Percentiles rank a stretch among this genome's conserved stretches.
These are phyloP conservation scores for Pseudocercospora cruenta DNA, from an alignment of 2,329 filamentous ascomycete species.

Conservation along the genomic window DNA sequence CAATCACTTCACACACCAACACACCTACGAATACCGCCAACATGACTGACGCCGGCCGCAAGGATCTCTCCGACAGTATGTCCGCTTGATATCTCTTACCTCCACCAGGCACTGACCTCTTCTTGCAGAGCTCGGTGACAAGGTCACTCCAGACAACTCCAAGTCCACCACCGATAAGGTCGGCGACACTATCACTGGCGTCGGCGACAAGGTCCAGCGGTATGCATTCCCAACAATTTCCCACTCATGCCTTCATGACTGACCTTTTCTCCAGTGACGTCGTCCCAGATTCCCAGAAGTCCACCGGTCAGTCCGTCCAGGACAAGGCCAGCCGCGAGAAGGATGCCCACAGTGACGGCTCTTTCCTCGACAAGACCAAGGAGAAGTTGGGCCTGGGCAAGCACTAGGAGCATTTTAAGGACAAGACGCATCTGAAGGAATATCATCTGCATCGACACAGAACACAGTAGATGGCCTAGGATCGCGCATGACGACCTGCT, in stretches of 20 bases:
- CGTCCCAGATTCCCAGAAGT: conserved; percentile 60
- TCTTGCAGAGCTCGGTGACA: conserved; percentile 57
- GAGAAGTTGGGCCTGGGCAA: conserved; percentile 49
- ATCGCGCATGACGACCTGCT: neutral
- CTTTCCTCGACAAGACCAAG: conserved; percentile 51
- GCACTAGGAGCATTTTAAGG: conserved; percentile 17
- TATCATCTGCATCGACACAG: neutral
- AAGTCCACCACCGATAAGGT: conserved; percentile 65
- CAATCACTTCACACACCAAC: conserved; percentile 21
- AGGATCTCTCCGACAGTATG: conserved; percentile 59
- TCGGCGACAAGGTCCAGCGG: conserved; percentile 54
- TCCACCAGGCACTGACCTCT: conserved; percentile 28
- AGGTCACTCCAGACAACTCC: conserved; percentile 60
- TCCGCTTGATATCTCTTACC: conserved; percentile 12
- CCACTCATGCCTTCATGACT: conserved; percentile 20
- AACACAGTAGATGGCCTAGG: neutral
- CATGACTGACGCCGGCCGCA: conserved; percentile 66
- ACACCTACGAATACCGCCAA: conserved; percentile 40
- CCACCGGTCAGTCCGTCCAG: conserved; percentile 53
- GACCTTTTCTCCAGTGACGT: conserved; percentile 43
- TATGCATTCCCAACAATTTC: neutral
- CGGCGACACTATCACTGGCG: conserved; percentile 60
- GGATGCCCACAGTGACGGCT: conserved; percentile 47
- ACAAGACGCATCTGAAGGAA: neutral
- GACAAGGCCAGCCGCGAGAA: conserved; percentile 55